Evolutionary conservation across 1,284 basidiomycete species (phyloP), one percentile per base, ranked within the genome.

Genomic region (Sporisorium graminicola): DNA sequence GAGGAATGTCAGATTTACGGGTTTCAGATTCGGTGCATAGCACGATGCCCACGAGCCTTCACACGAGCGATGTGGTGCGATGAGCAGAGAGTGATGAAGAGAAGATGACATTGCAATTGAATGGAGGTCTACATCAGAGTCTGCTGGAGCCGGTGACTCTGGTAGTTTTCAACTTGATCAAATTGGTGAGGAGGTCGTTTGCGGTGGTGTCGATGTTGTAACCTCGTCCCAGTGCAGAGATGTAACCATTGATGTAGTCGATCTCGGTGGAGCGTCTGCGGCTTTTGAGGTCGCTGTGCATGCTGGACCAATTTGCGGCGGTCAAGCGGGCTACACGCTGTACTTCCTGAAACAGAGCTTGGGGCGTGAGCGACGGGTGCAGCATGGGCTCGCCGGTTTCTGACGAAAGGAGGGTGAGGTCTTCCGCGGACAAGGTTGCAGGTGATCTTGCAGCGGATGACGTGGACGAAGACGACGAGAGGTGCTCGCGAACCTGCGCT

Each of bases 171-270:
- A 91, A 87, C 75, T 88, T 88, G 61, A 92, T 86, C 82, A 95
- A 87, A 59, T 91, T 88, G 22, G 89, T 85, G 51, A 97, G 86
- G 51, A 89, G 87, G 22, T 89, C 86, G 75, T 91, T 93, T 14
- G 89, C 87, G 0, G 91, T 91, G 78, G 91, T 92, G 10, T 87
- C 86, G 37, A 95, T 88, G 5, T 87, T 87, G 77, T 92, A 89
- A 46, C 88, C 86, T 51, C 87, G 79, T 9, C 92, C 95, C 7
- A 95, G 86, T 12, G 87, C 87, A 26, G 91, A 82, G 52, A 99
- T 86, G 85, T 95, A 94, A 8, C 96, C 95, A 78, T 94, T 96
- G 83, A 98, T 89, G 81, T 89, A 94, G 26, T 92, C 90, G 58
- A 86, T 84, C 59, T 85, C 82, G 3, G 76, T 81, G 18, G 59